A percentile compares a stretch with the other conserved stretches of the same genome.
Conservation (phyloP, 116 monocot species). For the Iris pallida region DNA sequence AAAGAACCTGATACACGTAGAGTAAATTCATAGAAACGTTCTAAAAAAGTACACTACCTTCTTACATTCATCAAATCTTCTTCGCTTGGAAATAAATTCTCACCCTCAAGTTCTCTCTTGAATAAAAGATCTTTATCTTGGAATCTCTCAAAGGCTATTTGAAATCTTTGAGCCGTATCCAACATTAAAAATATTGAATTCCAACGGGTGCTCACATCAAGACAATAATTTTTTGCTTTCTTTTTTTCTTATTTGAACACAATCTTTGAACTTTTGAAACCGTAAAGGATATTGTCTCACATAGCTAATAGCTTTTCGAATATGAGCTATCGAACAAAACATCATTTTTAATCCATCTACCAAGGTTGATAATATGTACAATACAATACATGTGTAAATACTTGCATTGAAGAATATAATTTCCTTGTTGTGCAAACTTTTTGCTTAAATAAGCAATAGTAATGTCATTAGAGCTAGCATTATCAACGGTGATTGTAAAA, state of each 20-base stretch:
- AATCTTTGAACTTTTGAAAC: not conserved
- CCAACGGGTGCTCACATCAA: not conserved
- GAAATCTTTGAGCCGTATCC: not conserved
- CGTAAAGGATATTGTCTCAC: not conserved
- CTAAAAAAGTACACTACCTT: too few species aligned
- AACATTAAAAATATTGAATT: not conserved
- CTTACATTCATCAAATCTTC: too few species aligned
- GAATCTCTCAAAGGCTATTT: not conserved
- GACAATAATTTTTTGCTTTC: too few species aligned
- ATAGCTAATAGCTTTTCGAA: not conserved
- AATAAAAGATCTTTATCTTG: not conserved
- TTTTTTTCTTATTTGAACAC: too few species aligned
- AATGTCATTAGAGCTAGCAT: slow-evolving; percentile 5
- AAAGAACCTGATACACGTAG: too few species aligned
- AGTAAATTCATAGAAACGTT: too few species aligned
- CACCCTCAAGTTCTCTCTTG: too few species aligned
- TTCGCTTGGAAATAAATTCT: too few species aligned
- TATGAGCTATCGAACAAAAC: not conserved
- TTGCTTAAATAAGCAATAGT: not conserved
- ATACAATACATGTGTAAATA: not conserved
- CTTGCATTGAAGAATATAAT: not conserved
- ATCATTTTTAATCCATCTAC: not conserved
- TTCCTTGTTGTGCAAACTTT: not conserved
- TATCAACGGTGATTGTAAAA: not conserved
- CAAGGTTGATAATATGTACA: not conserved